Conservation (phyloP, 306 rosid genomes). For the Citrullus mucosospermus region DNA sequence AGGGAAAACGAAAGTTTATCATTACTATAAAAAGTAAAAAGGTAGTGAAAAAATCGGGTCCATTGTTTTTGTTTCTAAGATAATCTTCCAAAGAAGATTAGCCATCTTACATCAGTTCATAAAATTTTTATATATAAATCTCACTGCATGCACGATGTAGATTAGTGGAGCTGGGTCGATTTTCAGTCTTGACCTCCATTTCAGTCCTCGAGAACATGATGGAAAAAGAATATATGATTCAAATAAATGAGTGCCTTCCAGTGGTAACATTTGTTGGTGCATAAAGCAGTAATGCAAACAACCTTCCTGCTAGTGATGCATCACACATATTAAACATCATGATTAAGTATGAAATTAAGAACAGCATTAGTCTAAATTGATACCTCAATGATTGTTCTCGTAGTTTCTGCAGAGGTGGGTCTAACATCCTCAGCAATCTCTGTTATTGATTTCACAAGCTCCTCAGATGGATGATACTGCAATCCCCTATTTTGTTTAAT, state of each 20-base stretch:
- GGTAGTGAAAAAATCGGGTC: background rate
- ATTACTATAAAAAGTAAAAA: background rate
- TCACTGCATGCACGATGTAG: background rate
- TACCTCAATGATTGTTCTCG: slow-evolving; percentile 90
- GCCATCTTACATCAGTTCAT: background rate
- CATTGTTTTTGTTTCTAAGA: background rate
- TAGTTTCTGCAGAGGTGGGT: slow-evolving; percentile 69
- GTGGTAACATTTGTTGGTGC: background rate
- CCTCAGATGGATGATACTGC: slow-evolving; percentile 89
- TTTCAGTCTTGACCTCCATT: background rate
- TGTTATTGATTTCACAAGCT: slow-evolving; percentile 30
- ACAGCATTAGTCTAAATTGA: background rate
- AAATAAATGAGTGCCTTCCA: background rate
- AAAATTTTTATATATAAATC: background rate
- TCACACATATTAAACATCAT: background rate
- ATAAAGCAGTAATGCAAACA: background rate
- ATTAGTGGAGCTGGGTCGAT: background rate
- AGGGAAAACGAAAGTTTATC: background rate
- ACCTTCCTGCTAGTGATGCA: background rate
- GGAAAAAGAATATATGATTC: background rate
- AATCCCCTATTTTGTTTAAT: slow-evolving; percentile 44
- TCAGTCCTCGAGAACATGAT: background rate
- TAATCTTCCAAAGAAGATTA: background rate
- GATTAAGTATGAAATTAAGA: background rate
- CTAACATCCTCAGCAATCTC: slow-evolving; percentile 43